Percentiles rank a stretch among this genome's conserved stretches.
phyloP scores from a whole-genome alignment of 805 yeast genomes.

The Candida palmyrensis region DNA sequence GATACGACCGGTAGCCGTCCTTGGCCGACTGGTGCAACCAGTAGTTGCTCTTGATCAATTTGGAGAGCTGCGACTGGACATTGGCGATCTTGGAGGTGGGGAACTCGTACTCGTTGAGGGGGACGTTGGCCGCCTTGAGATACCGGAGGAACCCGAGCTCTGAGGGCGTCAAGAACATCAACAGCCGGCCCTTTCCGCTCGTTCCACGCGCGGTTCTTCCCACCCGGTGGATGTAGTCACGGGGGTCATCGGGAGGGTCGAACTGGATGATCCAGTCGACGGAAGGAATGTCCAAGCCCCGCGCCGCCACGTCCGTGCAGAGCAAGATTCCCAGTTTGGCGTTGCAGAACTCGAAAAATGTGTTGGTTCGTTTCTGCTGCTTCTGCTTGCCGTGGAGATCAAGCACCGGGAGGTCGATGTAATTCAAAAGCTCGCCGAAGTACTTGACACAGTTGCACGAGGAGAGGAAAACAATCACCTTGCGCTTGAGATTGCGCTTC shows the following conservation, averaged over 20 bases:
- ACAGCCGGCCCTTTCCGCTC: conserved; percentile 83
- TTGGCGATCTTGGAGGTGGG: conserved; percentile 93
- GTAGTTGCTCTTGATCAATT: conserved; percentile 85
- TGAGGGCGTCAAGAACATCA: conserved; percentile 91
- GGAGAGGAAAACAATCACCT: conserved; percentile 88
- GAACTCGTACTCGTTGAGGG: conserved; percentile 95
- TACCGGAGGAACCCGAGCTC: conserved; percentile 94
- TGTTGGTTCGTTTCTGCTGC: conserved; percentile 97
- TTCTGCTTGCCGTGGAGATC: conserved; percentile 98
- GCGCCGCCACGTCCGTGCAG: conserved; percentile 98
- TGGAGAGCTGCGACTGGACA: conserved; percentile 89
- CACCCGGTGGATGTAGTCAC: conserved; percentile 97
- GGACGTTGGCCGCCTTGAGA: conserved; percentile 94
- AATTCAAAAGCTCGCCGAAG: conserved; percentile 90
- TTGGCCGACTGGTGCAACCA: conserved; percentile 94
- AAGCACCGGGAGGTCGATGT: conserved; percentile 93
- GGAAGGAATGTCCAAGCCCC: conserved; percentile 97
- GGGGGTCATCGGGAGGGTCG: conserved; percentile 99
- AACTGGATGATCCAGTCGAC: conserved; percentile 99
- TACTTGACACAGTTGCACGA: conserved; percentile 97
- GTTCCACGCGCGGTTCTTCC: conserved; percentile 98
- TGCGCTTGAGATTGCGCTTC: conserved; percentile 88
- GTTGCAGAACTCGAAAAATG: conserved; percentile 96
- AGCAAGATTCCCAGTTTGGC: conserved; percentile 90
- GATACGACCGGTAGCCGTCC: conserved; percentile 94